These are phyloP conservation scores for Claviceps maximensis DNA, from an alignment of 2,329 filamentous ascomycete species.

Conservation along the genomic window DNA sequence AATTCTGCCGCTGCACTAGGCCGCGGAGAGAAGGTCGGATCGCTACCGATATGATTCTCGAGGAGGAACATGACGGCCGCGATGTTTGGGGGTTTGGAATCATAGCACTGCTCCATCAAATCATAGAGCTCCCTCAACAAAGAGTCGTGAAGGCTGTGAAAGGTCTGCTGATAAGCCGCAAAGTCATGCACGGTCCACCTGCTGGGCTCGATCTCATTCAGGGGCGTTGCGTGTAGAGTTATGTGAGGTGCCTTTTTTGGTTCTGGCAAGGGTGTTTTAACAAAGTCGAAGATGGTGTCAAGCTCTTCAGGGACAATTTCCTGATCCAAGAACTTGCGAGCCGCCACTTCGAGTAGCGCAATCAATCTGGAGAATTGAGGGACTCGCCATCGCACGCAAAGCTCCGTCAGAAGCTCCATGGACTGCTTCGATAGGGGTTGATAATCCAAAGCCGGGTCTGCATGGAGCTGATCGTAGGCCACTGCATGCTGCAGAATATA, in stretches of 20 bases:
- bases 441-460: slow-evolving; percentile 34
- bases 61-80: slow-evolving; percentile 69
- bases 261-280: slow-evolving; percentile 59
- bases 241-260: slow-evolving; percentile 49
- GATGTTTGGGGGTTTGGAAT: slow-evolving; percentile 71
- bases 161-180: slow-evolving; percentile 57
- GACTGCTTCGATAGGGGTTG: slow-evolving; percentile 62
- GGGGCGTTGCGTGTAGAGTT: slow-evolving; percentile 34
- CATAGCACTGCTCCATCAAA: slow-evolving; percentile 77
- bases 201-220: slow-evolving; percentile 43
- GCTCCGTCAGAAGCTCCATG: slow-evolving; percentile 69
- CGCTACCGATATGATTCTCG: slow-evolving; percentile 67
- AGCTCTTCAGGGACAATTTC: slow-evolving; percentile 71
- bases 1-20: slow-evolving; percentile 61
- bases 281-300: slow-evolving; percentile 68
- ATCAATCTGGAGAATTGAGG: slow-evolving; percentile 70
- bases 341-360: slow-evolving; percentile 70
- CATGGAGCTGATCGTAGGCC: slow-evolving; percentile 47
- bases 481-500: slow-evolving; percentile 69
- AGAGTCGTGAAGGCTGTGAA: slow-evolving; percentile 65
- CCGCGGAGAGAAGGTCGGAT: slow-evolving; percentile 60
- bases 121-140: slow-evolving; percentile 79
- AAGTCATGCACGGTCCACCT: slow-evolving; percentile 59
- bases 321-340: slow-evolving; percentile 73
- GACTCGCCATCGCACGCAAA: slow-evolving; percentile 79